These are phyloP conservation scores for Ascochyta koolunga DNA, from an alignment of 2,329 filamentous ascomycete species.

Conservation along the genomic window DNA sequence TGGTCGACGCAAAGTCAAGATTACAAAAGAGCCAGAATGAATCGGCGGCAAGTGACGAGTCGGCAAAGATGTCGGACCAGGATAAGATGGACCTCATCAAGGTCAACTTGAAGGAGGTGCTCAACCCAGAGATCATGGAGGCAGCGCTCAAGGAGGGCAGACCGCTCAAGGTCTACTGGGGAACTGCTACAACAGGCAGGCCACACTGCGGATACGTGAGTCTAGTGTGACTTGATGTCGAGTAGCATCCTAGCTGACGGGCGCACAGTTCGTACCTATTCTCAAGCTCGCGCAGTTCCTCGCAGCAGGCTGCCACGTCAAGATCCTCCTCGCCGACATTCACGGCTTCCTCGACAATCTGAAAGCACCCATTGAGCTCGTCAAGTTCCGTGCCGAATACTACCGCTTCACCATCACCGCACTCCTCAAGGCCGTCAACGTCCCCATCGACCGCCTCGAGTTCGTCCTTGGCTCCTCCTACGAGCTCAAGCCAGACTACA, in stretches of 20 bases:
- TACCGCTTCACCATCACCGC: conserved; percentile 79
- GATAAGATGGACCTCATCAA: conserved; percentile 78
- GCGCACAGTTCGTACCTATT: conserved; percentile 71
- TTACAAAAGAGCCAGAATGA: conserved; percentile 33
- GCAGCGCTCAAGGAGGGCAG: conserved; percentile 69
- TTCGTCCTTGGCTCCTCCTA: conserved; percentile 87
- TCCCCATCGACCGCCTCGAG: conserved; percentile 76
- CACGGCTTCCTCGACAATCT: conserved; percentile 80
- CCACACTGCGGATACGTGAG: conserved; percentile 82
- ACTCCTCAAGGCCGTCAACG: conserved; percentile 76
- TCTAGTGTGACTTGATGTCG: not conserved
- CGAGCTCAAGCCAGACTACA: conserved; percentile 72
- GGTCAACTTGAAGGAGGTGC: conserved; percentile 79
- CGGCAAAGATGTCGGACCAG: conserved; percentile 51
- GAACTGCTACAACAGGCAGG: conserved; percentile 82
- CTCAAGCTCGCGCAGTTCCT: conserved; percentile 91
- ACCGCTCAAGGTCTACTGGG: conserved; percentile 84
- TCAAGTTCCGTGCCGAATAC: conserved; percentile 81
- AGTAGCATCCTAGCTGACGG: conserved; percentile 4
- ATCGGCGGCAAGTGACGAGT: conserved; percentile 25
- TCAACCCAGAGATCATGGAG: conserved; percentile 85
- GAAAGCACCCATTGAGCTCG: conserved; percentile 87
- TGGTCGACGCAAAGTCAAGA: conserved; percentile 39
- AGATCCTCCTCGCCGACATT: conserved; percentile 70
- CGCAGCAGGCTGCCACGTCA: conserved; percentile 81